Evolutionary conservation across 805 yeast genomes (phyloP), one percentile per base, ranked within the genome.

Genomic region (Nakazawaea ambrosiae): DNA sequence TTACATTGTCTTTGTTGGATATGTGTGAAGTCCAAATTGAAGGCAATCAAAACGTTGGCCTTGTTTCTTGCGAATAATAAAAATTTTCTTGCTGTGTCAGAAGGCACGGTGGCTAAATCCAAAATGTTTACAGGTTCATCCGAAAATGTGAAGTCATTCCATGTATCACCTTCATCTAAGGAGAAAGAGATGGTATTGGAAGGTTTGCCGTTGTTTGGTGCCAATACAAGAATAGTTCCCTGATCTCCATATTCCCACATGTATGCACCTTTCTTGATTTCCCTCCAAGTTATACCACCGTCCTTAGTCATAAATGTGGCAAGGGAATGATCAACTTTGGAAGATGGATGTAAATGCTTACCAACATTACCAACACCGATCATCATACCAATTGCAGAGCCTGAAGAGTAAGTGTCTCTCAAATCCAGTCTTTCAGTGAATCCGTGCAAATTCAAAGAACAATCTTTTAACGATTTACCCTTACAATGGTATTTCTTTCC

Each of bases 221-320:
- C 90, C 34, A 89, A 55, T 1, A 86, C 86, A 34, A 92, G 59
- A 25, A 92, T 71, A 1, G 95, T 79, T 14, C 98, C 98, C 46
- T 86, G 84, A 57, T 92, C 98, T 45, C 97, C 97, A 57, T 68
- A 92, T 58, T 89, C 97, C 97, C 97, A 92, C 74, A 82, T 81
- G 48, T 75, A 73, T 1, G 76, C 70, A 4, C 94, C 92, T 42
- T 81, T 75, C 42, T 61, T 68, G 20, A 90, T 64, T 57, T 86
- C 95, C 36, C 58, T 73, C 97, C 97, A 92, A 3, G 88, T 72
- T 12, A 77, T 61, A 41, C 98, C 98, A 2, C 92, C 98, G 60
- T 92, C 97, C n/a, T 71, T 66, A 3, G 95, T 78, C 43, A 92
- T 59, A 52, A 73, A 92, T 0, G 96, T 85, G 2, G 81, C 66